These are phyloP conservation scores for Rhinocladiella mackenziei DNA, from an alignment of 2,329 filamentous ascomycete genomes.

Conservation along the genomic window DNA sequence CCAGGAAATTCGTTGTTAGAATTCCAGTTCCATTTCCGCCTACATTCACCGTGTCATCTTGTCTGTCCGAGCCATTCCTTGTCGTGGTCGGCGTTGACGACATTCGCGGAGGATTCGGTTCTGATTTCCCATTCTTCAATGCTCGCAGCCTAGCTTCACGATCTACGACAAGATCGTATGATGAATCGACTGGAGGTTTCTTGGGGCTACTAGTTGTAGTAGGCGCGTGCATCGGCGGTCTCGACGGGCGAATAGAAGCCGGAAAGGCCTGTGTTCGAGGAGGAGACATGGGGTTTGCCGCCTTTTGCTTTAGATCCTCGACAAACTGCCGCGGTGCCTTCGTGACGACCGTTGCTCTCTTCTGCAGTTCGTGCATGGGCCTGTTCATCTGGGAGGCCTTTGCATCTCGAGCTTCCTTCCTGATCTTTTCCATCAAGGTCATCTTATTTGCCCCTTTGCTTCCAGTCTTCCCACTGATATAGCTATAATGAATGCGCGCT, in stretches of 20 bases:
- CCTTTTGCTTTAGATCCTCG: conserved; percentile 32
- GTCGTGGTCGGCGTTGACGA: neutral
- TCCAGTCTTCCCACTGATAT: conserved; percentile 21
- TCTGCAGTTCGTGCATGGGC: conserved; percentile 42
- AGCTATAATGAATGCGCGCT: conserved; percentile 17
- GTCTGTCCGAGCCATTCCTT: neutral
- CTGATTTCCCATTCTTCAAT: conserved; percentile 32
- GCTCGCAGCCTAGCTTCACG: conserved; percentile 34
- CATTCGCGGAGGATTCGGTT: neutral
- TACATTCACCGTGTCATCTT: too few relatives aligned
- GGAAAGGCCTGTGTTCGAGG: neutral
- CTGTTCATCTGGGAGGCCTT: conserved; percentile 33
- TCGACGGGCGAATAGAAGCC: conserved; percentile 1
- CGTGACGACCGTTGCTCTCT: conserved; percentile 37
- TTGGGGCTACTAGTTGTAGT: too few relatives aligned
- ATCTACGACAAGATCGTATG: conserved; percentile 30
- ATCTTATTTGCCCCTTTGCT: conserved; percentile 41
- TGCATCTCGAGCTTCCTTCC: conserved; percentile 55
- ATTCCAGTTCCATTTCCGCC: too few relatives aligned
- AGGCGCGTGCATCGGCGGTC: conserved; percentile 18
- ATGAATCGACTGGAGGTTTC: conserved; percentile 1
- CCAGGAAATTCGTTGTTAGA: conserved; percentile 25
- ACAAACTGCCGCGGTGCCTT: conserved; percentile 41
- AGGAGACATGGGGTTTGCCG: conserved; percentile 2
- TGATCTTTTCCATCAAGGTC: conserved; percentile 52